Percentiles rank a stretch among this genome's conserved stretches.
Conservation (phyloP, 2,329 filamentous ascomycete species). For the Hypomyces perniciosus region DNA sequence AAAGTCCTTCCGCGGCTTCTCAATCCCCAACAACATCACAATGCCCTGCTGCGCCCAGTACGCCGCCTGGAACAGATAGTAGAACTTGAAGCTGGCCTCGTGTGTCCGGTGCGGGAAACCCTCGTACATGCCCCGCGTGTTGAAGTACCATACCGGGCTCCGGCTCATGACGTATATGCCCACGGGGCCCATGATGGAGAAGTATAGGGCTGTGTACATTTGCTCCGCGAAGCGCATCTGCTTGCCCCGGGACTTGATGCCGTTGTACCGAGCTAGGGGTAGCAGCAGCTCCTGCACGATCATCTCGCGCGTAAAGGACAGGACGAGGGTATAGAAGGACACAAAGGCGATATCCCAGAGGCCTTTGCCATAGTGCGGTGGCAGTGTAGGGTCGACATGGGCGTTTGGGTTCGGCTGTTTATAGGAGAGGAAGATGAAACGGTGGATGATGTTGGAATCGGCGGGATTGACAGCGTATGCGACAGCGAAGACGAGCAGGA, state of each 20-base stretch:
- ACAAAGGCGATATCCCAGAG: conserved; percentile 78
- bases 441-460: conserved; percentile 68
- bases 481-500: conserved; percentile 56
- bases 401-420: conserved; percentile 26
- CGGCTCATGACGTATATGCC: conserved; percentile 84
- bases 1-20: conserved; percentile 90
- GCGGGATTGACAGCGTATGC: conserved; percentile 70
- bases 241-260: conserved; percentile 64
- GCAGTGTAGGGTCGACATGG: conserved; percentile 26
- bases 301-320: conserved; percentile 90
- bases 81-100: conserved; percentile 78
- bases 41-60: conserved; percentile 94
- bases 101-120: conserved; percentile 77
- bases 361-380: conserved; percentile 77
- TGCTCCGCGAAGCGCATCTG: conserved; percentile 92
- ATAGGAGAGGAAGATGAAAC: conserved; percentile 86
- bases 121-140: conserved; percentile 82
- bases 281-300: conserved; percentile 84
- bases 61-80: conserved; percentile 84
- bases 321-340: conserved; percentile 75
- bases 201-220: conserved; percentile 87
- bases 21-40: conserved; percentile 74
- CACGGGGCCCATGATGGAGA: conserved; percentile 70
- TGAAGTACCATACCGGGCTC: conserved; percentile 90
- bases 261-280: conserved; percentile 63